These are phyloP conservation scores for Russula brevipes DNA, from an alignment of 768 basidiomycete species.

Conservation along the genomic window DNA sequence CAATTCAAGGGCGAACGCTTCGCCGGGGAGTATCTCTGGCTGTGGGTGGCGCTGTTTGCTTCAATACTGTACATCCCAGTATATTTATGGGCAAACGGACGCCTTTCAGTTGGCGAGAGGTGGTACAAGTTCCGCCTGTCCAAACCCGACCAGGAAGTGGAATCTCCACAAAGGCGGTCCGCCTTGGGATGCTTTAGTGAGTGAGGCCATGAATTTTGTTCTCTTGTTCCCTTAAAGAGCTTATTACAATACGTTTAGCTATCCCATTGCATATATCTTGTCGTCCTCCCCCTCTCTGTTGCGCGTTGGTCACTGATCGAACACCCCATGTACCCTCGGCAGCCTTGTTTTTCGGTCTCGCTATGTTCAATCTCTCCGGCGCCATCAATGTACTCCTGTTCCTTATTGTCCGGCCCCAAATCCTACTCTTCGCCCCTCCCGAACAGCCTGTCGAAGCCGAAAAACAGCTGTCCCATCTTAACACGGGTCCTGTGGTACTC, in stretches of 20 bases:
- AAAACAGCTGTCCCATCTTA: neutral
- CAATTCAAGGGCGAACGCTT: conserved; percentile 33
- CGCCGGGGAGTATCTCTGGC: conserved; percentile 43
- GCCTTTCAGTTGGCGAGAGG: conserved; percentile 31
- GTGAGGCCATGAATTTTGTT: neutral
- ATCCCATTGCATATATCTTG: conserved; percentile 38
- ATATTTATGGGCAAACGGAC: conserved; percentile 36
- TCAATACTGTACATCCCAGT: conserved; percentile 37
- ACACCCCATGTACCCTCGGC: conserved; percentile 28
- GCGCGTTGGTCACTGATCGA: conserved; percentile 38
- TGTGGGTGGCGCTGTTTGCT: conserved; percentile 39
- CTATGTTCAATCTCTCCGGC: conserved; percentile 38
- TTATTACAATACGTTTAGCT: conserved; percentile 27
- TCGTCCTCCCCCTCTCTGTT: conserved; percentile 39
- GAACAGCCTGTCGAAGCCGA: neutral
- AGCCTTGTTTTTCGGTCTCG: conserved; percentile 33
- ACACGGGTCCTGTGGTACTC: neutral
- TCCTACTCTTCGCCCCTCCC: conserved; percentile 31
- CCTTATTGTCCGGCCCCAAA: conserved; percentile 34
- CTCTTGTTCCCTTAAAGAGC: neutral
- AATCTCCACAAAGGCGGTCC: neutral
- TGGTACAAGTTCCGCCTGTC: conserved; percentile 36
- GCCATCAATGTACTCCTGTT: conserved; percentile 39
- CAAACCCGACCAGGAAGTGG: conserved; percentile 5
- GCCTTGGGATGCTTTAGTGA: conserved; percentile 30